A percentile compares a stretch with the other conserved stretches of the same genome.
Conservation (phyloP, 148 eudicot genomes). For the Diospyros kaki region DNA sequence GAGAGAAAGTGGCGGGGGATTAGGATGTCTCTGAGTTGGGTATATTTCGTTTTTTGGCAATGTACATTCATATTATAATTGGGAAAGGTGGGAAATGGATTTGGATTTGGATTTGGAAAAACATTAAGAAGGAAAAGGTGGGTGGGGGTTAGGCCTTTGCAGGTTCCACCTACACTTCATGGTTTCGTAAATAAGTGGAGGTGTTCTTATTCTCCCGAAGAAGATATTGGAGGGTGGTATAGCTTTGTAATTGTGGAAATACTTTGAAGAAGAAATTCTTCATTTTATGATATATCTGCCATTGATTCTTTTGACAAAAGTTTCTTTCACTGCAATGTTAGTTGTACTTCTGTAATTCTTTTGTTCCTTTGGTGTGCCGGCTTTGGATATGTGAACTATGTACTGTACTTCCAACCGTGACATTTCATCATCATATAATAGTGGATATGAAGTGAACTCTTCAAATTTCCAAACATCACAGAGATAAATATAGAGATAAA, state of each 20-base stretch:
- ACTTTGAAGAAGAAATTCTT: constrained; percentile 6
- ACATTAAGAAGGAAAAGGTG: not conserved
- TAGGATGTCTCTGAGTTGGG: not conserved
- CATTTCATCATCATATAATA: too few relatives aligned
- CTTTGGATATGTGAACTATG: too few relatives aligned
- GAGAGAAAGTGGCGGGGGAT: not conserved
- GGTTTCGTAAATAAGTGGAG: constrained; percentile 12
- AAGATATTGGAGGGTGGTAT: constrained; percentile 8
- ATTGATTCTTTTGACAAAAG: constrained; percentile 4
- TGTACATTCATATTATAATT: not conserved
- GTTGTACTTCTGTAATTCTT: not conserved
- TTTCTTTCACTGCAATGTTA: not conserved
- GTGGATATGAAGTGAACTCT: too few relatives aligned
- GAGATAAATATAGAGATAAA: too few relatives aligned
- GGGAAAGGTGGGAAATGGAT: constrained; percentile 1
- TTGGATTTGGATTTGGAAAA: not conserved
- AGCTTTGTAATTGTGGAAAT: constrained; percentile 14
- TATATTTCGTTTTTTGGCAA: constrained; percentile 1
- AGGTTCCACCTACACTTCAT: not conserved
- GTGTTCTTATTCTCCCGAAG: not conserved
- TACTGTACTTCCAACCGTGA: too few relatives aligned
- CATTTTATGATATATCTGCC: not conserved
- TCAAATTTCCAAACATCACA: too few relatives aligned
- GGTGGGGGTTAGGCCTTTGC: constrained; percentile 3
- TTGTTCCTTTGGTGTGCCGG: not conserved